These are phyloP conservation scores for Schizopora paradoxa DNA, from an alignment of 1,284 basidiomycete species.

Conservation along the genomic window DNA sequence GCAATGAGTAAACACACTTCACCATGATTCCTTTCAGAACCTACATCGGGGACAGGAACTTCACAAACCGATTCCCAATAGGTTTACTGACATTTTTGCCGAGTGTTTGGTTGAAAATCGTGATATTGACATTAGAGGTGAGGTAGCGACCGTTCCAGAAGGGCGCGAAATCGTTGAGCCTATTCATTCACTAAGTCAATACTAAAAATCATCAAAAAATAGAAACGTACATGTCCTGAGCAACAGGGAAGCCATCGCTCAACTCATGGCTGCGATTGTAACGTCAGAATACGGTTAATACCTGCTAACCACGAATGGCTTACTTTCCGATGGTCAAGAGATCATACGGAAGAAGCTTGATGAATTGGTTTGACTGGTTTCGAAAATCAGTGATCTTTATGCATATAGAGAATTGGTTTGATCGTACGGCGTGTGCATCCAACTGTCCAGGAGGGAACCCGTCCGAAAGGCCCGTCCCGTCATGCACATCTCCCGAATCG, in stretches of 20 bases:
- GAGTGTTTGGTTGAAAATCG: slow-evolving; percentile 41
- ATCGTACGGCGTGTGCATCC: slow-evolving; percentile 60
- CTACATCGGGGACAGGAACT: slow-evolving; percentile 73
- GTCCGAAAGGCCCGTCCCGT: slow-evolving; percentile 75
- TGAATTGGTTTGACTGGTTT: slow-evolving; percentile 59
- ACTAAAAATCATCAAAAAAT: not conserved
- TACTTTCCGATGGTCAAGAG: slow-evolving; percentile 82
- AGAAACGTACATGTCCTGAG: slow-evolving; percentile 9
- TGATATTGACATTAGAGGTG: slow-evolving; percentile 84
- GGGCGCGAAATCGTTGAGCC: slow-evolving; percentile 60
- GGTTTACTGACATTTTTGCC: slow-evolving; percentile 46
- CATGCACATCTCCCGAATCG: slow-evolving; percentile 76
- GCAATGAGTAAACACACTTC: not conserved
- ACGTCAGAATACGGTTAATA: not conserved
- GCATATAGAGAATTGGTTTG: slow-evolving; percentile 15
- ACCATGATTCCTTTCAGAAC: slow-evolving; percentile 18
- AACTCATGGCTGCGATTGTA: slow-evolving; percentile 6
- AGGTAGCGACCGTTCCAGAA: slow-evolving; percentile 71
- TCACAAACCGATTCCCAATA: slow-evolving; percentile 63
- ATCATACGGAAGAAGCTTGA: slow-evolving; percentile 76
- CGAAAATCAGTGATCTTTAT: slow-evolving; percentile 6
- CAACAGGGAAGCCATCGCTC: slow-evolving; percentile 13
- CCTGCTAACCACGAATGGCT: slow-evolving; percentile 23
- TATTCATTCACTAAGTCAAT: not conserved
- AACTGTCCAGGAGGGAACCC: slow-evolving; percentile 65